Evolutionary conservation across 345 rosid species (phyloP), one percentile per base, ranked within the genome.

Genomic region (Limnanthes douglasii): DNA sequence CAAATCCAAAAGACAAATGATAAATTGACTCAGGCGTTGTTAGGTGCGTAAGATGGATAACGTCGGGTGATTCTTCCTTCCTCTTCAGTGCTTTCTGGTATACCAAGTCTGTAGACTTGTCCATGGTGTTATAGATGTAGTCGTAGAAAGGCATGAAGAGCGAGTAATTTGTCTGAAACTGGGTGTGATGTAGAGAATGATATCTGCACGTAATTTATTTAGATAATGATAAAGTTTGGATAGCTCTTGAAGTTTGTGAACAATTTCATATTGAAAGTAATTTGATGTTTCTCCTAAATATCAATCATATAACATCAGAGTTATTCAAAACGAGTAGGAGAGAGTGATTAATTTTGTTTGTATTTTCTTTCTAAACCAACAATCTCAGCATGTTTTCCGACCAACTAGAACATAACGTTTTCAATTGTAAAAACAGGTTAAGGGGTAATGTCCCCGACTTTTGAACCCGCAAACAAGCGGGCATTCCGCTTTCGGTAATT

Each of bases 81-180:
- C 52, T 45, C 22, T 45, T 40, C 4, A 64, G 50, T 2, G 65
- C 55, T 21, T 34, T 31, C 32, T 64, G 44, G 14, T 72, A 54
- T 18, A 60, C 14, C 1, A 46, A 15, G 35, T 68, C 60, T 2
- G 56, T 21, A 14, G 50, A 33, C 14, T 59, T 53, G 48, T 72
- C 65, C 25, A 46, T 28, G 11, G 72, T 68, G 1, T 54, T 60
- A 10, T 67, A 67, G 2, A 72, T 37, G 52, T 47, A 67, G 39
- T 71, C 69, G 11, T 71, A 71, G 6, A 71, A 8, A 4, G 75
- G 79, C 75, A 72, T 68, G 50, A 67, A 72, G 1, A 68, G 39
- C 1, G 66, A 64, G 34, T 67, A 72, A 45, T 72, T 72, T 6
- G 69, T 56, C 41, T 64, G 50, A 25, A 68, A 68, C 28, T 72